Evolutionary conservation across 73 alveolate genomes (phyloP).

Genomic region (Paramecium biaurelia): DNA sequence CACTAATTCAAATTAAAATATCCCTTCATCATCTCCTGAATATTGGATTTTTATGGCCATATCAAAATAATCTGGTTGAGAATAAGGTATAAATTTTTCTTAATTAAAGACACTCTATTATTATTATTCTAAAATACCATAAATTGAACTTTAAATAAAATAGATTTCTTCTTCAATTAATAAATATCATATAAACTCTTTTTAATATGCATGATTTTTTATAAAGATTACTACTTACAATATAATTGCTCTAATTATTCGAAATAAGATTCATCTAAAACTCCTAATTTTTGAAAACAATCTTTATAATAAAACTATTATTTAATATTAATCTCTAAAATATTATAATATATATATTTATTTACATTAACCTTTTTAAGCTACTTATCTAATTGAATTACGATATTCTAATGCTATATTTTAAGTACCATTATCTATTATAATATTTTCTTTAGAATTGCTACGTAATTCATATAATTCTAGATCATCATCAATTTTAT

Average conservation of each 20-base stretch:
- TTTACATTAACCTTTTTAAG: background rate
- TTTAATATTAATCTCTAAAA: background rate
- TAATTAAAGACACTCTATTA: background rate
- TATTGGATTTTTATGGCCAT: background rate
- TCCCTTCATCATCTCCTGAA: background rate
- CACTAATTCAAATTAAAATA: background rate
- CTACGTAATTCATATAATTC: background rate
- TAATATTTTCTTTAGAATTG: background rate
- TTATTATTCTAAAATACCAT: background rate
- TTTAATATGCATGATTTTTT: background rate
- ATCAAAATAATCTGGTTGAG: constrained; percentile 10
- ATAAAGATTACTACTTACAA: background rate
- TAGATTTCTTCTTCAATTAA: background rate
- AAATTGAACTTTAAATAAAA: background rate
- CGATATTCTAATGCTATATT: background rate
- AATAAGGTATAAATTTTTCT: background rate
- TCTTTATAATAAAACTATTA: background rate
- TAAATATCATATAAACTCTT: background rate
- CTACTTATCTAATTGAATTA: background rate
- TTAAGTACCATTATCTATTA: background rate
- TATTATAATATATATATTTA: background rate
- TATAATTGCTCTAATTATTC: background rate
- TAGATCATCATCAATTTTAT: background rate
- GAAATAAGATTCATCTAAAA: background rate
- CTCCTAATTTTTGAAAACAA: background rate